Evolutionary conservation across 2,329 filamentous ascomycete genomes (phyloP).

Genomic region (Xylariaceae sp.): DNA sequence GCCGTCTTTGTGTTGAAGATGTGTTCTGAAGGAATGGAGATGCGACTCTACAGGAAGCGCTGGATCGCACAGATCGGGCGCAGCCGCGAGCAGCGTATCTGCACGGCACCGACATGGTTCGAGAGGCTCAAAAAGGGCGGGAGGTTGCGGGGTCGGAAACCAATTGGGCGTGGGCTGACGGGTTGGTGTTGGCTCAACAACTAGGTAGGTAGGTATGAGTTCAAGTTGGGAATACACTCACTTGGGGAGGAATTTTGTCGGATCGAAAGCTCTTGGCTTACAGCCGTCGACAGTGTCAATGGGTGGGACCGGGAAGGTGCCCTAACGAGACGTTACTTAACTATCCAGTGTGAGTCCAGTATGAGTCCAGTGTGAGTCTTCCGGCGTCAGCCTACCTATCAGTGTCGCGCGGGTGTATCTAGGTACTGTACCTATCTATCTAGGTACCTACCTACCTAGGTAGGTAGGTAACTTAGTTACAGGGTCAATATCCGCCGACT

Average conservation of each 20-base stretch:
- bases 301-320: too few relatives aligned
- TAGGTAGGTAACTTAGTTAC: too few relatives aligned
- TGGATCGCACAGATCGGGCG: slow-evolving; percentile 54
- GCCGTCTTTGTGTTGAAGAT: slow-evolving; percentile 59
- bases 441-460: too few relatives aligned
- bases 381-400: too few relatives aligned
- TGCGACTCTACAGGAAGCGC: slow-evolving; percentile 42
- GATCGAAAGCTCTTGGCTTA: slow-evolving; percentile 19
- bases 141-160: slow-evolving; percentile 7
- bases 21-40: slow-evolving; percentile 42
- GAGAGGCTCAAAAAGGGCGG: neutral
- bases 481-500: too few relatives aligned
- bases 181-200: slow-evolving; percentile 9
- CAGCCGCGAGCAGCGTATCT: slow-evolving; percentile 60
- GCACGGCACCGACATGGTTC: slow-evolving; percentile 57
- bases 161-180: slow-evolving; percentile 14
- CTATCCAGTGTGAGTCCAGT: too few relatives aligned
- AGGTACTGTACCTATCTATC: too few relatives aligned
- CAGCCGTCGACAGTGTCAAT: slow-evolving; percentile 5
- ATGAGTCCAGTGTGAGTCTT: too few relatives aligned
- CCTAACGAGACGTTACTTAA: too few relatives aligned
- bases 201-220: neutral
- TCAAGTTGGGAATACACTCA: slow-evolving; percentile 19
- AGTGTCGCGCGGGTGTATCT: too few relatives aligned
- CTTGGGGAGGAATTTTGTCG: slow-evolving; percentile 29